Conservation (phyloP, 2,329 filamentous ascomycete species). For the Cladosporium sp. region DNA sequence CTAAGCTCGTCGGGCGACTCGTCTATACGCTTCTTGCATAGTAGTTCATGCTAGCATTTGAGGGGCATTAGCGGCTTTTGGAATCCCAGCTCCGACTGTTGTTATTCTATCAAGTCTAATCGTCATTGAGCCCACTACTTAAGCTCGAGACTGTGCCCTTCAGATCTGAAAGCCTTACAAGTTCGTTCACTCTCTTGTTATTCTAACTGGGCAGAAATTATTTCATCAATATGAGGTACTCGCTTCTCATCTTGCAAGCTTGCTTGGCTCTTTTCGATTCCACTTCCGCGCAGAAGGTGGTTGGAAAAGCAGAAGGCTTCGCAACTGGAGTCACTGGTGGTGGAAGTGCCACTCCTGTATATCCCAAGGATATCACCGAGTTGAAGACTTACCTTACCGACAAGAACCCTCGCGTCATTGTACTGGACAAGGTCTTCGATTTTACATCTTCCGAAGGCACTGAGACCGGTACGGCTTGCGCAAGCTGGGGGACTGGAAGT, state of each 20-base stretch:
- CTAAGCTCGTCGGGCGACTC: not conserved
- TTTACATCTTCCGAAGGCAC: constrained; percentile 41
- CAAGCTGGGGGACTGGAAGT: constrained; percentile 58
- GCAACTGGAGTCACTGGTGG: constrained; percentile 60
- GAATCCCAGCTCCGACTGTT: not conserved
- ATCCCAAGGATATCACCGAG: not conserved
- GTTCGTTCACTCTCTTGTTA: not conserved
- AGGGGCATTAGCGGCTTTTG: not conserved
- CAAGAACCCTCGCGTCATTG: not conserved
- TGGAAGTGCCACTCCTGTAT: constrained; percentile 45
- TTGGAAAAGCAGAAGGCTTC: constrained; percentile 45
- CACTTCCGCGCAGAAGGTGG: constrained; percentile 22
- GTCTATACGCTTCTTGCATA: not conserved
- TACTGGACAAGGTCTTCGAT: constrained; percentile 40
- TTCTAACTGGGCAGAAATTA: not conserved
- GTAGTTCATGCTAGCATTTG: not conserved
- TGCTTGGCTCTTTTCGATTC: not conserved
- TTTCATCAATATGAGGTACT: not conserved
- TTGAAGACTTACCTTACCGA: not conserved
- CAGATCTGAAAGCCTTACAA: not conserved
- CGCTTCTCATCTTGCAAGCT: not conserved
- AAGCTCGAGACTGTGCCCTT: not conserved
- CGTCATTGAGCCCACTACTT: not conserved
- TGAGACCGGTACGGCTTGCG: constrained; percentile 53
- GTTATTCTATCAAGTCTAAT: not conserved